A percentile compares a stretch with the other conserved stretches of the same genome.
Conservation (phyloP, 2,329 filamentous ascomycete genomes). For the Ophiocordyceps australis region DNA sequence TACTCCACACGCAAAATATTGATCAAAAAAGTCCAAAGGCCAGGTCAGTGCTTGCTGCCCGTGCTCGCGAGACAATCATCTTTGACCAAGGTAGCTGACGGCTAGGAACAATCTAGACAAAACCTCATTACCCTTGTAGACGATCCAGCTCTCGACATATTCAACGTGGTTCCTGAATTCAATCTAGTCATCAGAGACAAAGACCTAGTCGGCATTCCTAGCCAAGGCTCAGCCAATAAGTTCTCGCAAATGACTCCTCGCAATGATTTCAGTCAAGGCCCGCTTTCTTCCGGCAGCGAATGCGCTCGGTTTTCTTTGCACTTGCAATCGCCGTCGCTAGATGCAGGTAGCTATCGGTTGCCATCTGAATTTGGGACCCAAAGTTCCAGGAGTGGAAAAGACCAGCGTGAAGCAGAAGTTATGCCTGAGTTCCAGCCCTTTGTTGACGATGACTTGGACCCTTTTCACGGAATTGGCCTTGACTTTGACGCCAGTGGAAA, state of each 20-base stretch:
- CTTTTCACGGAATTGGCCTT: conserved; percentile 22
- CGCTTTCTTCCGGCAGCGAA: conserved; percentile 10
- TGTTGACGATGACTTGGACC: conserved; percentile 18
- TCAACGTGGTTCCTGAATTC: conserved; percentile 12
- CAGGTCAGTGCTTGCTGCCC: too few species aligned
- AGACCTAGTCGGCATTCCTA: conserved; percentile 13
- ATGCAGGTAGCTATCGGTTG: conserved; percentile 12
- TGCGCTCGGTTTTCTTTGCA: conserved; percentile 12
- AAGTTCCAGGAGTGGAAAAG: conserved; percentile 11
- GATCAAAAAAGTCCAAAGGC: too few species aligned
- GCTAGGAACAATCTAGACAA: conserved; percentile 30
- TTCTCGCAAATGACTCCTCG: conserved; percentile 26
- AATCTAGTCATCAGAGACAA: conserved; percentile 17
- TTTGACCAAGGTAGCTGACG: too few species aligned
- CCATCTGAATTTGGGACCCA: conserved; percentile 14
- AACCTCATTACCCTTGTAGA: conserved; percentile 63
- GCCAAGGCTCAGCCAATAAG: conserved; percentile 17
- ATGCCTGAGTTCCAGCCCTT: conserved; percentile 13
- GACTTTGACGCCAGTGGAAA: conserved; percentile 34
- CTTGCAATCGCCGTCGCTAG: conserved; percentile 15
- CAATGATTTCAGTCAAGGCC: conserved; percentile 9
- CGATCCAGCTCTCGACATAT: conserved; percentile 53
- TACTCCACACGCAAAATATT: conserved; percentile 23
- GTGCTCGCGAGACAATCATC: too few species aligned
- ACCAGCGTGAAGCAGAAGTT: conserved; percentile 4